Base-by-base conservation (phyloP, 164 flowering plant genomes). In the Sedum album region DNA sequence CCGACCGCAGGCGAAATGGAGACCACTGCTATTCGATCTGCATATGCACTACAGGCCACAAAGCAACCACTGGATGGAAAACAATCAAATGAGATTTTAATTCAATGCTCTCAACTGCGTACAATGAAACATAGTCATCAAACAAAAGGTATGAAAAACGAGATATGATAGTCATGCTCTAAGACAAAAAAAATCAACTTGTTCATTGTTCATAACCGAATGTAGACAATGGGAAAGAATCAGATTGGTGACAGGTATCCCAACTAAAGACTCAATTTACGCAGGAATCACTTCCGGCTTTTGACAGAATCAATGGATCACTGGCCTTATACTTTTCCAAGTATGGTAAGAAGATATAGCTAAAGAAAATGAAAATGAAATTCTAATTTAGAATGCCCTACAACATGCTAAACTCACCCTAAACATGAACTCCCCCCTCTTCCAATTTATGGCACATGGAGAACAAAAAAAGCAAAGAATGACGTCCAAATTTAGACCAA, bases 41-140 rank as follows among this genome's bases (percentile, higher is more conserved):
- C 95, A 78, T 88, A 88, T 53, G 99, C 96, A 81, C 93, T 81
- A 61, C 77, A 89, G 76, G 99, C 99, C 68, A 91, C 73, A 70
- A 80, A 90, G 76, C 84, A 71, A 18, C 96, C 91, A 76, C 97
- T 94, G 90, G 48, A 44, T 60, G 76, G 65, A 76, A 73, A 35
- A 44, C 31, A 69, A 70, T 65, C 72, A 49, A 9, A 64, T 31
- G 18, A 18, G 6, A 20, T 20, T 64, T 17, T 21, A 17, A 28
- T 57, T 28, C n/a, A 6, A 57, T 26, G 20, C 13, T 15, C 20
- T 14, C 4, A 17, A 44, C 48, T 44, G 11, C 7, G 4, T 13
- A 57, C 2, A 57, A 2, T 20, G 62, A 57, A 57, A 14, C 13
- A 57, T 14, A 26, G n/a, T n/a, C n/a, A n/a, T n/a, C n/a, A n/a